phyloP scores from a whole-genome alignment of 2,329 filamentous ascomycete genomes.

The Xylariaceae sp. region DNA sequence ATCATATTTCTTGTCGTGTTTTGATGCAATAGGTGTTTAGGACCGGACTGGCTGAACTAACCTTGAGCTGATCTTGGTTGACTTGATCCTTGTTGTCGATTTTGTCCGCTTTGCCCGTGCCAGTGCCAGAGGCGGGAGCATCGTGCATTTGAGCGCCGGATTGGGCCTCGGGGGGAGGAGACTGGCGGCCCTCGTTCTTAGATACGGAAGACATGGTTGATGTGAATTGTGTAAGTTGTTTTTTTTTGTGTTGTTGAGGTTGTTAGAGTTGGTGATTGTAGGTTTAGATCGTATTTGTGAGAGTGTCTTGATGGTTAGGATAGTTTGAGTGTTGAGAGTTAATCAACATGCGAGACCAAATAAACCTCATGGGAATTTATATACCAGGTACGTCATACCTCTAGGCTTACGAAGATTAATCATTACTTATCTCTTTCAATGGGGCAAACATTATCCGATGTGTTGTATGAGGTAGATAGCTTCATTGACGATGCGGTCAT shows the following conservation, averaged over 20 bases:
- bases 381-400: conserved; percentile 16
- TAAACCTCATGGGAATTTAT: not conserved
- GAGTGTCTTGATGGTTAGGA: too few relatives aligned
- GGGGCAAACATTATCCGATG: not conserved
- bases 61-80: conserved; percentile 60
- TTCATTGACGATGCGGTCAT: conserved; percentile 18
- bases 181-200: conserved; percentile 70
- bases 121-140: conserved; percentile 62
- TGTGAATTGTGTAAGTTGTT: conserved; percentile 32
- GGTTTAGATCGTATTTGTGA: too few relatives aligned
- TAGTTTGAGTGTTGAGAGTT: too few relatives aligned
- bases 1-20: not conserved
- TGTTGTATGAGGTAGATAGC: too few relatives aligned
- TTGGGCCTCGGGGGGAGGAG: conserved; percentile 75
- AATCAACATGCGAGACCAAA: too few relatives aligned
- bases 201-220: conserved; percentile 64
- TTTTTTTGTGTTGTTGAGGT: conserved; percentile 10
- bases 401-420: not conserved
- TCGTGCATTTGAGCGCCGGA: conserved; percentile 68
- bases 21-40: not conserved
- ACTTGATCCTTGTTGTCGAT: conserved; percentile 59
- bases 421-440: not conserved
- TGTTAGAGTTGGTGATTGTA: too few relatives aligned
- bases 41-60: conserved; percentile 37
- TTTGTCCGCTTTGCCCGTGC: conserved; percentile 63